These are phyloP conservation scores for Kodamaea nitidulidarum DNA, from an alignment of 805 yeast genomes.

Conservation along the genomic window DNA sequence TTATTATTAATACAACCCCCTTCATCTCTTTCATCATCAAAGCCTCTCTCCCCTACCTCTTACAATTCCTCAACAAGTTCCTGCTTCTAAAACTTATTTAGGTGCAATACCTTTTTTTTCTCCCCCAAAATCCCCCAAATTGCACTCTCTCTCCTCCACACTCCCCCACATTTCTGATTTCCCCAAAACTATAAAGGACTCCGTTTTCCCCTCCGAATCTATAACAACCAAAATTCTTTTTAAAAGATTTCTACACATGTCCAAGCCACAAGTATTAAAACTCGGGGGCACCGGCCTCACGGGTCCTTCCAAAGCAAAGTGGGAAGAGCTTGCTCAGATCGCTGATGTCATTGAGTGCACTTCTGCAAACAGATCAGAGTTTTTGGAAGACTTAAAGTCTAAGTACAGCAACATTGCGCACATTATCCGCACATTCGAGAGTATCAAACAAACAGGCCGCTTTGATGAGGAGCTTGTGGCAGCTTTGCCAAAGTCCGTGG, in stretches of 20 bases:
- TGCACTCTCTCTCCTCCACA: no score
- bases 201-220: neutral
- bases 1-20: no score
- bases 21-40: no score
- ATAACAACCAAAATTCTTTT: neutral
- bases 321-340: conserved; percentile 50
- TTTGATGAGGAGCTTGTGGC: conserved; percentile 59
- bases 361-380: conserved; percentile 35
- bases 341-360: conserved; percentile 38
- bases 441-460: conserved; percentile 53
- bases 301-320: conserved; percentile 36
- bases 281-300: conserved; percentile 53
- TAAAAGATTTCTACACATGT: neutral
- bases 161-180: neutral
- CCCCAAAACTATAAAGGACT: neutral
- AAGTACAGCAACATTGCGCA: conserved; percentile 42
- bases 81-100: neutral
- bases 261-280: conserved; percentile 36
- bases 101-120: neutral
- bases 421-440: conserved; percentile 51
- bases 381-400: conserved; percentile 38
- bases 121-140: neutral
- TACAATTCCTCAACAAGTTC: no score
- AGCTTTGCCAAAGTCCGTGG: conserved; percentile 51
- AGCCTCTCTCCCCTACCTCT: no score